These are phyloP conservation scores for Paramarasmius palmivorus DNA, from an alignment of 1,284 basidiomycete species.

Conservation along the genomic window DNA sequence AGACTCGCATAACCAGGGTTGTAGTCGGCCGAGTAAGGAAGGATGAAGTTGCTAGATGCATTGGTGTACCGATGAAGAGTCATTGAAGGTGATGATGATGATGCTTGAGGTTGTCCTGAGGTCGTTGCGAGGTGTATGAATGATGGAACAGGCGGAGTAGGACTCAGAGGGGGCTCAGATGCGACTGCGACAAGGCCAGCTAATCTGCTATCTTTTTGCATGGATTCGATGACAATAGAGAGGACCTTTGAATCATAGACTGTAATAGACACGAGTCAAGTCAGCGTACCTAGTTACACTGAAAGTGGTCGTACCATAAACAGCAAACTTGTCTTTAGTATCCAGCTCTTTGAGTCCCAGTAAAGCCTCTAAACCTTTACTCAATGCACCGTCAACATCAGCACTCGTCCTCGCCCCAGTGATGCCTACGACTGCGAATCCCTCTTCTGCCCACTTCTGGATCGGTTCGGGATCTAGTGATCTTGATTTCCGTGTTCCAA, in stretches of 20 bases:
- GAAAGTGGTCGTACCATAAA: slow-evolving; percentile 32
- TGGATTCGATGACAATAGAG: slow-evolving; percentile 24
- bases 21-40: slow-evolving; percentile 39
- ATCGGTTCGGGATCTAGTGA: slow-evolving; percentile 46
- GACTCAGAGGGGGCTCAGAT: slow-evolving; percentile 26
- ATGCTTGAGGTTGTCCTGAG: slow-evolving; percentile 14
- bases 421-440: slow-evolving; percentile 43
- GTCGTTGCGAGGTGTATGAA: slow-evolving; percentile 27
- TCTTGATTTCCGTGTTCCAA: slow-evolving; percentile 25
- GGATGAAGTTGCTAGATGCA: slow-evolving; percentile 36
- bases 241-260: slow-evolving; percentile 37
- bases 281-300: slow-evolving; percentile 19
- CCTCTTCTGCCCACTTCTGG: slow-evolving; percentile 52
- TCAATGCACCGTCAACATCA: slow-evolving; percentile 26
- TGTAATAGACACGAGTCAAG: slow-evolving; percentile 15
- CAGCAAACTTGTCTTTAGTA: slow-evolving; percentile 39
- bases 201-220: slow-evolving; percentile 29
- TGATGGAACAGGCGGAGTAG: slow-evolving; percentile 25
- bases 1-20: slow-evolving; percentile 37
- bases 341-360: slow-evolving; percentile 36
- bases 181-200: slow-evolving; percentile 34
- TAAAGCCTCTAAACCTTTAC: slow-evolving; percentile 31
- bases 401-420: slow-evolving; percentile 16
- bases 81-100: background rate
- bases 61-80: slow-evolving; percentile 28